A percentile compares a stretch with the other conserved stretches of the same genome.
phyloP scores from a whole-genome alignment of 352 stramenopile genomes.

The Phytophthora hibernalis region DNA sequence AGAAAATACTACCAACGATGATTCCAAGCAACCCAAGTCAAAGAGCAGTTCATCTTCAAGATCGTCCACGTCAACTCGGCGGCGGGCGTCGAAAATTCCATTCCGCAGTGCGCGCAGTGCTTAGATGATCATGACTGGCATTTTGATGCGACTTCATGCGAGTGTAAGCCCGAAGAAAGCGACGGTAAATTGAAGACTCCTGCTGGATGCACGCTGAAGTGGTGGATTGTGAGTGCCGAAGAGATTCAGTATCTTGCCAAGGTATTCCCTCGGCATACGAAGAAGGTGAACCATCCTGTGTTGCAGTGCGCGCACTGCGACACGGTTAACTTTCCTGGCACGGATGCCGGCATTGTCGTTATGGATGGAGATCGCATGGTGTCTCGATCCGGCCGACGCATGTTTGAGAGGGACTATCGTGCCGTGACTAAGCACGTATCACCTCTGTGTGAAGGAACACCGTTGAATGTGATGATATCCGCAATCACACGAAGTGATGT shows the following conservation, averaged over 20 bases:
- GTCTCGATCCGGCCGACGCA: conserved; percentile 66
- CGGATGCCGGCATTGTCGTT: conserved; percentile 74
- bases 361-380: conserved; percentile 79
- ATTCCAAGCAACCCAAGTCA: not conserved
- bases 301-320: conserved; percentile 79
- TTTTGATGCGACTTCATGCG: conserved; percentile 35
- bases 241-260: conserved; percentile 70
- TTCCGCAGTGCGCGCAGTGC: conserved; percentile 65
- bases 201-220: conserved; percentile 43
- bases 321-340: conserved; percentile 82
- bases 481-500: conserved; percentile 53
- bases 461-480: conserved; percentile 56
- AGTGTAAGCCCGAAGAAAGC: conserved; percentile 31
- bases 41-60: conserved; percentile 8
- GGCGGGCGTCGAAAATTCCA: conserved; percentile 26
- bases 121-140: conserved; percentile 58
- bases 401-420: conserved; percentile 84
- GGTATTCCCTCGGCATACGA: conserved; percentile 56
- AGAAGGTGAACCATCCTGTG: conserved; percentile 63
- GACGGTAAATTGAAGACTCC: conserved; percentile 16
- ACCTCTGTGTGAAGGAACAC: conserved; percentile 75
- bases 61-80: conserved; percentile 4
- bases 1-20: conserved; percentile 8
- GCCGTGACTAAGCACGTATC: conserved; percentile 83
- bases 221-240: conserved; percentile 82